Base-by-base conservation (phyloP, 108 stramenopile species). In the Seminavis robusta region DNA sequence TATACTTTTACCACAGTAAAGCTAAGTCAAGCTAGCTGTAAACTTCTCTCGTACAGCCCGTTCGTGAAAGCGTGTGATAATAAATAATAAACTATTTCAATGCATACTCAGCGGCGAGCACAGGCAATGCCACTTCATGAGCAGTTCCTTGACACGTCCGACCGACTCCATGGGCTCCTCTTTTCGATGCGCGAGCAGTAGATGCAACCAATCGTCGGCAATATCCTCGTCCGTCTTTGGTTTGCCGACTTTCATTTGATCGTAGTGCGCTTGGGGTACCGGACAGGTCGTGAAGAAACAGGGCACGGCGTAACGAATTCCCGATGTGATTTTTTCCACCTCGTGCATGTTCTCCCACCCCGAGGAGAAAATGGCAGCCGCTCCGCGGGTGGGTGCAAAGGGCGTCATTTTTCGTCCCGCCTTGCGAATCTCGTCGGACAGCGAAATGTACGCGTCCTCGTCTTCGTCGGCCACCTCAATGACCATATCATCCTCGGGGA, bases 281-380 rank as follows among this genome's bases (percentile, higher is more conserved):
- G 69, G 63, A 40, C 69, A 61, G 19, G 69, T 70, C n/a, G 69
- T 70, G 23, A 70, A 70, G 63, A 70, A 70, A 34, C 51, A 40
- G 6, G 69, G 69, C 8, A 70, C 69, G 16, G 52, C 59, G 31
- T 70, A 70, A 1, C 69, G 55, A 26, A 39, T 31, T 6, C 69
- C 69, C 0, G 36, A 41, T 8, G 62, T 64, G 34, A 59, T 69
- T 30, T 41, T 52, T 4, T 58, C 46, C 26, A 68, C 67, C 60
- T 68, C 71, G 44, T 72, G 70, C 70, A 72, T 72, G 56, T 72
- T 72, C 50, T 72, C 70, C 70, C 70, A 72, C 0, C 70, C 70
- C 4, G 64, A 65, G 1, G 64, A 65, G 51, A 72, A 72, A 36
- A 72, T 72, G 38, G 66, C 70, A 30, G 70, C 70, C 0, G 64